These are phyloP conservation scores for Thozetella sp. DNA, from an alignment of 495 filamentous ascomycete species.

Conservation along the genomic window DNA sequence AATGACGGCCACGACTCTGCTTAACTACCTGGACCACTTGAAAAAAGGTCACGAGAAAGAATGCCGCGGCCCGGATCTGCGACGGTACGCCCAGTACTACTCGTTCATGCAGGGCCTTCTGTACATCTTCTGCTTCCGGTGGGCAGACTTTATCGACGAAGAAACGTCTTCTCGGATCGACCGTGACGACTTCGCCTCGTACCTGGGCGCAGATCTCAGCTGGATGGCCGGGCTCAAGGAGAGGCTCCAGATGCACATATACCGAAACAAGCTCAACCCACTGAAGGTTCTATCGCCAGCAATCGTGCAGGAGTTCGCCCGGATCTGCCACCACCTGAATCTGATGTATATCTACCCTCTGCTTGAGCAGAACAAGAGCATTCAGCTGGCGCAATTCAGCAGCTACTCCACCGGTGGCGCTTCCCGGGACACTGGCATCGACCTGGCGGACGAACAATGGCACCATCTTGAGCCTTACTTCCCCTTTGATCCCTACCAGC, in stretches of 20 bases:
- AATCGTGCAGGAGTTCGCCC: conserved; percentile 90
- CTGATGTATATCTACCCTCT: conserved; percentile 87
- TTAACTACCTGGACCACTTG: conserved; percentile 70
- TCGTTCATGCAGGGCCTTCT: conserved; percentile 73
- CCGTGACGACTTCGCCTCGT: conserved; percentile 56
- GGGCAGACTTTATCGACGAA: conserved; percentile 79
- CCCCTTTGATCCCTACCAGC: conserved; percentile 93
- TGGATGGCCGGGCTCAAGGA: conserved; percentile 78
- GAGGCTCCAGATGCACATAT: conserved; percentile 70
- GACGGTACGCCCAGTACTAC: conserved; percentile 84
- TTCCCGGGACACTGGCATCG: conserved; percentile 65
- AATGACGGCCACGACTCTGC: conserved; percentile 74
- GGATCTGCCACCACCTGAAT: conserved; percentile 77
- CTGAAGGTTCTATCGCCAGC: conserved; percentile 93
- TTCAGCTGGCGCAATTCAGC: conserved; percentile 65
- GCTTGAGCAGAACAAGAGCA: conserved; percentile 88
- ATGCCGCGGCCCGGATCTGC: conserved; percentile 83
- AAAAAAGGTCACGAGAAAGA: conserved; percentile 61
- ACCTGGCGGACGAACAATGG: conserved; percentile 66
- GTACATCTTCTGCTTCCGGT: conserved; percentile 98
- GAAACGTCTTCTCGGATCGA: conserved; percentile 44
- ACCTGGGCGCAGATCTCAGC: conserved; percentile 61
- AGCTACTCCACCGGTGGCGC: conserved; percentile 47
- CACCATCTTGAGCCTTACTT: conserved; percentile 89
- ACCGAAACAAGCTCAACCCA: conserved; percentile 81